Conservation (phyloP, 768 basidiomycete species). For the Suillus americanus region DNA sequence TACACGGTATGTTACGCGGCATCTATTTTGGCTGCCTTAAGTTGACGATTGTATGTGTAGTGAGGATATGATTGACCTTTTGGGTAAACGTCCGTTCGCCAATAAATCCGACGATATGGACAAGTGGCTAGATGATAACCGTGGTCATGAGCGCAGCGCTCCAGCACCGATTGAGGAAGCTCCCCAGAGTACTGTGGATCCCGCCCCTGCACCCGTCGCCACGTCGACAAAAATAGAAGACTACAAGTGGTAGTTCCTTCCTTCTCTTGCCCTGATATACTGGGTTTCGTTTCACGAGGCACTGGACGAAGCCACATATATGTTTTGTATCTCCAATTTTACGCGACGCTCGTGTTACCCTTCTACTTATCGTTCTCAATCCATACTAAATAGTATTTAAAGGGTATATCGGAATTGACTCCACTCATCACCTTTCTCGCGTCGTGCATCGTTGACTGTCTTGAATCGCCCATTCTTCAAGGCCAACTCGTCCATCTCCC, state of each 20-base stretch:
- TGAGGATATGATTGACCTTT: slow-evolving; percentile 83
- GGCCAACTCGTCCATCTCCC: slow-evolving; percentile 28
- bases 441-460: slow-evolving; percentile 56
- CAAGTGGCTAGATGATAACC: slow-evolving; percentile 89
- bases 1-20: slow-evolving; percentile 60
- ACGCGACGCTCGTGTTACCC: slow-evolving; percentile 13
- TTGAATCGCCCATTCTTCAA: slow-evolving; percentile 51
- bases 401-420: slow-evolving; percentile 73
- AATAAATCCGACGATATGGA: slow-evolving; percentile 91
- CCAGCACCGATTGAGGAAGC: slow-evolving; percentile 61
- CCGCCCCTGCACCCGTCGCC: slow-evolving; percentile 50
- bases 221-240: slow-evolving; percentile 41
- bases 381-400: slow-evolving; percentile 41
- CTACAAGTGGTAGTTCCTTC: slow-evolving; percentile 14
- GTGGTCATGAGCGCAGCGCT: slow-evolving; percentile 56
- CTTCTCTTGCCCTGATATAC: slow-evolving; percentile 1
- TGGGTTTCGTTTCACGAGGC: slow-evolving; percentile 3
- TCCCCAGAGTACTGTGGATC: slow-evolving; percentile 37
- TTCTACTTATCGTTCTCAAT: slow-evolving; percentile 33
- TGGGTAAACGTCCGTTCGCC: slow-evolving; percentile 82
- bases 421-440: slow-evolving; percentile 69
- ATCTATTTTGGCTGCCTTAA: not conserved
- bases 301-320: slow-evolving; percentile 8
- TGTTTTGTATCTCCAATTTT: slow-evolving; percentile 28
- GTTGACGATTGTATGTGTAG: slow-evolving; percentile 36